Conservation (phyloP, 768 basidiomycete species). For the Megacollybia marginata region DNA sequence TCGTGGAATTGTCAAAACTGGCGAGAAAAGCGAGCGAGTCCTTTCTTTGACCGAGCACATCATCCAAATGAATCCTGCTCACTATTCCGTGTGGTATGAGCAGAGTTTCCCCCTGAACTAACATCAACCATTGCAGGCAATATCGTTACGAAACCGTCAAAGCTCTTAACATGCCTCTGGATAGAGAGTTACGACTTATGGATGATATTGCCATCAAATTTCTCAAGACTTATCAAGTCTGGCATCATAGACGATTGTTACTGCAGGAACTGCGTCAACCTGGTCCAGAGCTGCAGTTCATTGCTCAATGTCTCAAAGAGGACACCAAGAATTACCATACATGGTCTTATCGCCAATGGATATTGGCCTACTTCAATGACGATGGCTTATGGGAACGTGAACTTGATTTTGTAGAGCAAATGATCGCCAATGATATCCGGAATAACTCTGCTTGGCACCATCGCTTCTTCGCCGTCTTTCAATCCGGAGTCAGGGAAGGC, state of each 20-base stretch:
- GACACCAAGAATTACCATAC: slow-evolving; percentile 99
- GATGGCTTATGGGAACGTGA: slow-evolving; percentile 68
- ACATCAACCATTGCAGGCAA: slow-evolving; percentile 52
- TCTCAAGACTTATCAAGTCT: slow-evolving; percentile 97
- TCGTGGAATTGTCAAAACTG: slow-evolving; percentile 68
- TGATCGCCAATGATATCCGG: slow-evolving; percentile 70
- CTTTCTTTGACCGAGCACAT: slow-evolving; percentile 84
- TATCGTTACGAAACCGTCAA: slow-evolving; percentile 88
- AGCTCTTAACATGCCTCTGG: slow-evolving; percentile 55
- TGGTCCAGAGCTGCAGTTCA: slow-evolving; percentile 70
- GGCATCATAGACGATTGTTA: slow-evolving; percentile 85
- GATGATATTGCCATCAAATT: slow-evolving; percentile 77
- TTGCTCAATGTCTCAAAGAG: slow-evolving; percentile 57
- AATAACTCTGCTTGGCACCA: slow-evolving; percentile 99
- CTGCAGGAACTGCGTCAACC: slow-evolving; percentile 49
- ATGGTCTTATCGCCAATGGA: slow-evolving; percentile 97
- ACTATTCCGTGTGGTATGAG: slow-evolving; percentile 91
- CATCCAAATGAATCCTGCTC: slow-evolving; percentile 89
- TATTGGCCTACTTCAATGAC: slow-evolving; percentile 77
- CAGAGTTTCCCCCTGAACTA: background rate
- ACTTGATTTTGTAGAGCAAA: slow-evolving; percentile 63
- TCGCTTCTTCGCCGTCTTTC: slow-evolving; percentile 82
- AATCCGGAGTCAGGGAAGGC: slow-evolving; percentile 53
- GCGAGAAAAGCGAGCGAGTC: slow-evolving; percentile 76
- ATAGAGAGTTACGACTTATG: slow-evolving; percentile 78